These are phyloP conservation scores for Coemansia sp. DNA, from an alignment of 192 early-diverging fungal genomes.

Conservation along the genomic window DNA sequence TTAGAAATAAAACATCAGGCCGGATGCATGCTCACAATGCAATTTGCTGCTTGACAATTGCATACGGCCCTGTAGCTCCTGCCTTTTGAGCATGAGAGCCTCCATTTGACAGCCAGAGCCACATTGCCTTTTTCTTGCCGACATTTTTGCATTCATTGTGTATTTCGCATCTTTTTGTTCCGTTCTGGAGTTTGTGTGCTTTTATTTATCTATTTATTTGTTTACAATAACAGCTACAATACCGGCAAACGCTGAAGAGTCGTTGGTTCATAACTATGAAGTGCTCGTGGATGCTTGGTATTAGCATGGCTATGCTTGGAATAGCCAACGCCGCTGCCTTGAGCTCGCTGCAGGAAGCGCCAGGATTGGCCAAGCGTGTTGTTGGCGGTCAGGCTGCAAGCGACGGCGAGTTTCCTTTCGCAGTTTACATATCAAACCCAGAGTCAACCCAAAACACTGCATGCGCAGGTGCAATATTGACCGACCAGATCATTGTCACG, in stretches of 20 bases:
- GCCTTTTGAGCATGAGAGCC: not conserved
- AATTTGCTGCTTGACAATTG: not conserved
- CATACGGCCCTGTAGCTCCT: not conserved
- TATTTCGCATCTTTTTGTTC: too few relatives aligned
- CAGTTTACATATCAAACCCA: conserved; percentile 33
- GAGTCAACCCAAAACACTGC: conserved; percentile 30
- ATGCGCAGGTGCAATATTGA: conserved; percentile 45
- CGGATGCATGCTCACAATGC: not conserved
- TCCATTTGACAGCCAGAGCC: not conserved
- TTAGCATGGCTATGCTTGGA: not conserved
- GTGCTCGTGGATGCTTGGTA: not conserved
- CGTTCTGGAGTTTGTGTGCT: not conserved
- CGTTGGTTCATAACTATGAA: not conserved
- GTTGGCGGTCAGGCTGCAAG: conserved; percentile 28
- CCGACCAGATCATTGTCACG: conserved; percentile 42
- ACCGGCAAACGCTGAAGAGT: not conserved
- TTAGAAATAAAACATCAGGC: not conserved
- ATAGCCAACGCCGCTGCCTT: not conserved
- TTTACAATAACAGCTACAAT: too few relatives aligned
- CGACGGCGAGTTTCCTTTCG: conserved; percentile 31
- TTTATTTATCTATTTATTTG: not conserved
- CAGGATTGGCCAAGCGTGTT: conserved; percentile 17
- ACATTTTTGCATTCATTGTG: not conserved
- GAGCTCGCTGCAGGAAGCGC: not conserved
- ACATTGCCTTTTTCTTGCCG: not conserved